Evolutionary conservation across 768 basidiomycete species (phyloP), one percentile per base, ranked within the genome.

Genomic region (Melanogaster broomeanus): DNA sequence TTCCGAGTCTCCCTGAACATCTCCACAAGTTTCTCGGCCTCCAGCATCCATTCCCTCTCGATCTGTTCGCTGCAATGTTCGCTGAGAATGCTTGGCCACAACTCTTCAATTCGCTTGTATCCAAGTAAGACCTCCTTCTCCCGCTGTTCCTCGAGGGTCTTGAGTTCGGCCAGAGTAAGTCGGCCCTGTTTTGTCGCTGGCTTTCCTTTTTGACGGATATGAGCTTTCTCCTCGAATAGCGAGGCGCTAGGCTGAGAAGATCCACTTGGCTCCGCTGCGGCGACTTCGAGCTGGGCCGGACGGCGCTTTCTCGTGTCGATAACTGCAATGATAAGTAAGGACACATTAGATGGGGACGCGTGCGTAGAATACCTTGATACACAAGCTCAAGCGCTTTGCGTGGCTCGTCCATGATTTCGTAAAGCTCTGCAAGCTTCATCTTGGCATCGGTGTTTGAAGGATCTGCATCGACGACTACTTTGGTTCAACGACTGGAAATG

Each of bases 381-480:
- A 96, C 90, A 39, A 97, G 71, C 7, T 89, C 85, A 0, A 97
- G 76, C 0, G 96, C 96, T 62, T 87, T 87, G 15, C 84, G 75
- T 1, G 88, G 84, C 56, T 93, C 83, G 21, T 88, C 84, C 57
- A 87, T 71, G 11, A 90, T 84, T 67, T 99, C 96, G 57, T 93
- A 91, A 13, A 94, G 82, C 56, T 90, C 90, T 0, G 95, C 96
- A 0, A 98, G 78, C 55, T 90, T 88, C 80, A 95, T 85, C 85
- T 93, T 93, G 24, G 86, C 87, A 25, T 94, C 90, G 60, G 84
- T 82, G 58, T 91, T 81, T 0, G 78, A 77, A 0, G 91, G 86
- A 64, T 94, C 89, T 1, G 81, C 82, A 4, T 78, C 74, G 16
- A 88, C 75, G 27, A 95, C 94, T 96, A 57, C 27, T 25, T 6